Evolutionary conservation across 176 grass and related monocot species (phyloP).

Genomic region (Metroxylon sagu): DNA sequence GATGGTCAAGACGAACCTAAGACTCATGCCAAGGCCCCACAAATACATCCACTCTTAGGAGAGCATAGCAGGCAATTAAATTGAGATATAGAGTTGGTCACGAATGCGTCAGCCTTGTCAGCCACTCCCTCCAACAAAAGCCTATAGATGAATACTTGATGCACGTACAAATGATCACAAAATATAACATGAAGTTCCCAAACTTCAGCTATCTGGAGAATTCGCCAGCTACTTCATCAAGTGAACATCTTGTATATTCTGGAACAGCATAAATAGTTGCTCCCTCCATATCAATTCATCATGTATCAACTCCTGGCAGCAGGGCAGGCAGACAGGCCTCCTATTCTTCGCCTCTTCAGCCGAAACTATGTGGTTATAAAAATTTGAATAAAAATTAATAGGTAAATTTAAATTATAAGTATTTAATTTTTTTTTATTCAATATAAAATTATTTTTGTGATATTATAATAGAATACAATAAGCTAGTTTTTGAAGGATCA

Average conservation of each 20-base stretch:
- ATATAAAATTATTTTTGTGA: too few relatives aligned
- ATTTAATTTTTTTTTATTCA: too few relatives aligned
- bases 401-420: too few relatives aligned
- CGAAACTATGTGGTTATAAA: neutral
- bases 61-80: too few relatives aligned
- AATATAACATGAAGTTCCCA: slow-evolving; percentile 57
- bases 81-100: slow-evolving; percentile 55
- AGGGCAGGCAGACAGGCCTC: slow-evolving; percentile 38
- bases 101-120: slow-evolving; percentile 45
- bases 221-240: slow-evolving; percentile 44
- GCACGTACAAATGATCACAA: slow-evolving; percentile 36
- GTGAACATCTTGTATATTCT: slow-evolving; percentile 52
- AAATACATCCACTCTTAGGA: too few relatives aligned
- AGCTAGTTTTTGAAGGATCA: slow-evolving; percentile 37
- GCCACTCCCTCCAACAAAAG: slow-evolving; percentile 49
- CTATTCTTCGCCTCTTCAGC: slow-evolving; percentile 29
- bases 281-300: slow-evolving; percentile 56
- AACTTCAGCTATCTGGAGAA: slow-evolving; percentile 63
- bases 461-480: slow-evolving; percentile 40
- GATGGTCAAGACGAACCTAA: too few relatives aligned
- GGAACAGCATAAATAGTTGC: slow-evolving; percentile 50
- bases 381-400: too few relatives aligned
- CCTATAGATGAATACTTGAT: slow-evolving; percentile 29
- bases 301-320: slow-evolving; percentile 30
- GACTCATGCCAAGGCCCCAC: too few relatives aligned